phyloP scores from a whole-genome alignment of 768 basidiomycete species.

The Suillus cothurnatus region DNA sequence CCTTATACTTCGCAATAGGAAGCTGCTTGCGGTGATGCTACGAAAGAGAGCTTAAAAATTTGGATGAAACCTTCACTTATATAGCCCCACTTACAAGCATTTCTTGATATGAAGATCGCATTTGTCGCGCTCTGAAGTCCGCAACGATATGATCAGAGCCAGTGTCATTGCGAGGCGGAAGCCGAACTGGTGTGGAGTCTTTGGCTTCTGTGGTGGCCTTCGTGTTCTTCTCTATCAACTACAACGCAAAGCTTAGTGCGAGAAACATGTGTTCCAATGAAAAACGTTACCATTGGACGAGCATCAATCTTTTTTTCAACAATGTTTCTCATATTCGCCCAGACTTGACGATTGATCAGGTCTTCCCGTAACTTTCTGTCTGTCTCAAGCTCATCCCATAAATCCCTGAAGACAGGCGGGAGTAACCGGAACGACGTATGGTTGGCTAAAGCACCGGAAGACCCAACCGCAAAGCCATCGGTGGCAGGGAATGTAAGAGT shows the following conservation, averaged over 20 bases:
- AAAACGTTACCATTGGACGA: slow-evolving; percentile 42
- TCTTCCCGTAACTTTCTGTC: slow-evolving; percentile 64
- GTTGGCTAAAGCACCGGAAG: slow-evolving; percentile 44
- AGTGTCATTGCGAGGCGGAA: slow-evolving; percentile 15
- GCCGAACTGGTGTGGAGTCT: slow-evolving; percentile 10
- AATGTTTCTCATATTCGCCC: slow-evolving; percentile 69
- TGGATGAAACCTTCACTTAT: not conserved
- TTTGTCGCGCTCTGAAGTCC: slow-evolving; percentile 62
- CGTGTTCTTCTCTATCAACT: slow-evolving; percentile 19
- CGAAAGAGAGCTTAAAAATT: not conserved
- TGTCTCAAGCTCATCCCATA: slow-evolving; percentile 89
- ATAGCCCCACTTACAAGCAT: slow-evolving; percentile 73
- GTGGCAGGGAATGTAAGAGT: slow-evolving; percentile 65
- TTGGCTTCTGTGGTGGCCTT: slow-evolving; percentile 26
- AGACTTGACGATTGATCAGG: slow-evolving; percentile 62
- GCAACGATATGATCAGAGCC: slow-evolving; percentile 54
- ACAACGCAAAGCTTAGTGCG: slow-evolving; percentile 6
- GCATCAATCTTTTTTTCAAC: slow-evolving; percentile 59
- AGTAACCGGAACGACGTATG: slow-evolving; percentile 75
- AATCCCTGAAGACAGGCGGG: slow-evolving; percentile 80
- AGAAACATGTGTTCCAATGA: not conserved
- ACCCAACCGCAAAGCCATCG: slow-evolving; percentile 64
- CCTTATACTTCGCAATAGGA: slow-evolving; percentile 84
- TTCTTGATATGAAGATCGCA: slow-evolving; percentile 71
- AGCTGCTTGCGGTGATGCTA: slow-evolving; percentile 76